Conservation (phyloP, 2,329 filamentous ascomycete genomes). For the Aspergillus sp. region DNA sequence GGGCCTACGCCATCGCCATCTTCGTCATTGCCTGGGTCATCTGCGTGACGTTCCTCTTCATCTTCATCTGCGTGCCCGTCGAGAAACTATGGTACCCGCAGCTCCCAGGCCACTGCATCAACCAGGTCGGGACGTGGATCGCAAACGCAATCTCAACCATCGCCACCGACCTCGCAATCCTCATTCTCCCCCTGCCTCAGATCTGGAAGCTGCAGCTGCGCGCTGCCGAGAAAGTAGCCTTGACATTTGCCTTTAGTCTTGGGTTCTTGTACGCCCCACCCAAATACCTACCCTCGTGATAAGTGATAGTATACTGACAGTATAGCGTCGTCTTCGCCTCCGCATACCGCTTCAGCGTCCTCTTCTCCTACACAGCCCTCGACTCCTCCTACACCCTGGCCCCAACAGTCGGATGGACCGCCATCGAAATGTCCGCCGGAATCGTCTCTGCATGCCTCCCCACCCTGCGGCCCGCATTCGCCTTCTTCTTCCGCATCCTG, state of each 20-base stretch:
- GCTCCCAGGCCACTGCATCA: conserved; percentile 27
- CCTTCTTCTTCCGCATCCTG: conserved; percentile 18
- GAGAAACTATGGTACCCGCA: conserved; percentile 29
- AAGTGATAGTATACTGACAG: neutral
- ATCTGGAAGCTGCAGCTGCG: conserved; percentile 29
- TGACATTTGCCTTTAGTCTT: conserved; percentile 23
- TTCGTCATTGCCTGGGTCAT: conserved; percentile 28
- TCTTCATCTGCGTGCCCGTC: conserved; percentile 31
- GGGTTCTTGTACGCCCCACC: conserved; percentile 22
- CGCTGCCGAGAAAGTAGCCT: conserved; percentile 20
- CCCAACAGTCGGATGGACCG: conserved; percentile 29
- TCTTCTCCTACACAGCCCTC: conserved; percentile 22
- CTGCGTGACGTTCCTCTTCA: conserved; percentile 28
- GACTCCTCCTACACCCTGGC: conserved; percentile 26
- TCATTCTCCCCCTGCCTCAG: conserved; percentile 26
- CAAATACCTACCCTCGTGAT: neutral
- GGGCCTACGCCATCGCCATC: conserved; percentile 26
- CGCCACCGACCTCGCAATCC: conserved; percentile 25
- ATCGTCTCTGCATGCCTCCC: conserved; percentile 29
- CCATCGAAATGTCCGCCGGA: conserved; percentile 28
- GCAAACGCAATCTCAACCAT: conserved; percentile 26
- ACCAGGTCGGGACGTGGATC: conserved; percentile 28
- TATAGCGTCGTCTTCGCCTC: conserved; percentile 28
- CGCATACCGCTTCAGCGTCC: conserved; percentile 27
- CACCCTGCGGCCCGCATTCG: conserved; percentile 26